Evolutionary conservation across 2,329 filamentous ascomycete genomes (phyloP), one percentile per base, ranked within the genome.

Genomic region (Ophiosphaerella herpotricha): DNA sequence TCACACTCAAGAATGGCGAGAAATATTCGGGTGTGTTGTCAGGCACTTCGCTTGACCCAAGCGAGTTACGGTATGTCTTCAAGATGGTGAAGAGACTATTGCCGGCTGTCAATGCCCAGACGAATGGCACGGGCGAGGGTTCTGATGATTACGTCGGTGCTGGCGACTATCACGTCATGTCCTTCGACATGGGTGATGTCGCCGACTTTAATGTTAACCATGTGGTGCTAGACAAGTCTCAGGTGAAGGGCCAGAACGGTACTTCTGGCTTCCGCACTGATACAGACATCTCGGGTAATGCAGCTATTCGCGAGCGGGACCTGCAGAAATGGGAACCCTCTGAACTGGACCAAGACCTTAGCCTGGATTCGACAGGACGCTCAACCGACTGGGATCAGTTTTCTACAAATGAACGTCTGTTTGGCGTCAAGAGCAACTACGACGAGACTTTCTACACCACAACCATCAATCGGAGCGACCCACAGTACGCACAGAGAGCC

Each of bases 401-500:
- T 67, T 89, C 90, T 50, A 87, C 84, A 55, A 97, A 97, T 67
- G 90, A 95, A 74, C 82, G 85, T 48, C 84, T 91, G 26, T 97
- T 96, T 68, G 94, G 94, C 32, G 77, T 95, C 34, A 90, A 85
- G 74, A 94, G 89, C 44, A 91, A 91, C 64, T 99, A 97, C 70
- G 86, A 97, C 67, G 94, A 97, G 75, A 91, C 90, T 62, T 85
- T 94, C 37, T 99, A 99, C 76, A 99, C 94, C 1, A 99, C 94
- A 8, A 78, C 84, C 35, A 95, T 99, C 67, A 85, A 99, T 74
- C 90, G 86, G 66, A 89, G 75, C 56, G 86, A 96, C 63, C 92
- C 94, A 1, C 81, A 88, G 46, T 97, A 95, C 74, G 86, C 84
- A 57, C 85, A 90, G 71, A 85, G 87, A 57, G 81, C 89, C 63